Evolutionary conservation across 495 filamentous ascomycete species (phyloP).

Genomic region (Penicillium tannophilum): DNA sequence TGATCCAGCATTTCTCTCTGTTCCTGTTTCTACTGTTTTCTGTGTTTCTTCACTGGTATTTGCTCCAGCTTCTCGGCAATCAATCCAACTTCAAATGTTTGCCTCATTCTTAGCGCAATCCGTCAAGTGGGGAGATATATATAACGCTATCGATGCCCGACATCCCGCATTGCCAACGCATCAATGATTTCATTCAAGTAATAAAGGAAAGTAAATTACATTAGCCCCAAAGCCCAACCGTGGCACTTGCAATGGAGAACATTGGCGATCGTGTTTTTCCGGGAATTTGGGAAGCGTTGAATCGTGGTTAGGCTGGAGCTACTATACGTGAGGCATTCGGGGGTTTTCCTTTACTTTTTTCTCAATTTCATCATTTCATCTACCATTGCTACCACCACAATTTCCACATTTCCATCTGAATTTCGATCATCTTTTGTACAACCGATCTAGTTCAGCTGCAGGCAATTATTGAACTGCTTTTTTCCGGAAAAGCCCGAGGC

Average conservation of each 20-base stretch:
- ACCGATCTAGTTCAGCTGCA: neutral
- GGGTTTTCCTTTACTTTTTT: no score
- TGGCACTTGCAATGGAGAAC: slow-evolving; percentile 17
- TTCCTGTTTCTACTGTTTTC: neutral
- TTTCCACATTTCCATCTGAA: no score
- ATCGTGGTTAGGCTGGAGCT: slow-evolving; percentile 1
- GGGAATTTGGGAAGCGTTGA: neutral
- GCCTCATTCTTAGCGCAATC: neutral
- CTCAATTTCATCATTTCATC: no score
- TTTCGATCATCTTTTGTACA: neutral
- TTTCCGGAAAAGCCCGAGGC: neutral
- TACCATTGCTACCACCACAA: no score
- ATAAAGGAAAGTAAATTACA: neutral
- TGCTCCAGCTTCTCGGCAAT: no score
- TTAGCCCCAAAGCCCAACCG: slow-evolving; percentile 19
- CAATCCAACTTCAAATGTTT: neutral
- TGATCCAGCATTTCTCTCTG: neutral
- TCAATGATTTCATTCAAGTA: slow-evolving; percentile 1
- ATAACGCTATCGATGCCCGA: slow-evolving; percentile 19
- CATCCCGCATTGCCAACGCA: slow-evolving; percentile 24
- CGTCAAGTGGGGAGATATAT: neutral
- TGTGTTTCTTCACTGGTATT: no score
- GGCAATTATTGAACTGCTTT: slow-evolving; percentile 1
- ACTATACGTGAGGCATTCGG: neutral
- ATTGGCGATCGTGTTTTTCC: slow-evolving; percentile 10